Evolutionary conservation across 202 grass and related monocot species (phyloP).

Genomic region (Hordeum pubiflorum): DNA sequence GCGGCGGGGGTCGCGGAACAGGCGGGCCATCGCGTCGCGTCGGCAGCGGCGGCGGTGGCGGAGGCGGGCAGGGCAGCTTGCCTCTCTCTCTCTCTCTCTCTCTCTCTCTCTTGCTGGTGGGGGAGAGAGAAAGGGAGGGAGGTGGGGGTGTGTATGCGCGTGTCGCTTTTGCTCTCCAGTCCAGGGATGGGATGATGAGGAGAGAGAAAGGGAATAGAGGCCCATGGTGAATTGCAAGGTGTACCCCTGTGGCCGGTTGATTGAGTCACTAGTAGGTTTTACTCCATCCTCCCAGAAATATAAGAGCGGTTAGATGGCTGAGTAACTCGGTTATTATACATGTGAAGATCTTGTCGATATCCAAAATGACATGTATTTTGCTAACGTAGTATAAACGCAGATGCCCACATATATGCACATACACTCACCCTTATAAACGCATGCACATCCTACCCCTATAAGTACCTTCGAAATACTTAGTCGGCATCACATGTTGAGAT

Average conservation of each 20-base stretch:
- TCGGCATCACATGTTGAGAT: too few species aligned
- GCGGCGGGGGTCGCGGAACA: slow-evolving; percentile 50
- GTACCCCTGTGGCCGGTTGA: not conserved
- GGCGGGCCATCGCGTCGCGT: slow-evolving; percentile 49
- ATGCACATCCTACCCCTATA: too few species aligned
- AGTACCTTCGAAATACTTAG: too few species aligned
- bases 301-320: too few species aligned
- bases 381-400: too few species aligned
- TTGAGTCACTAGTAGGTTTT: too few species aligned
- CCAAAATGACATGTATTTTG: too few species aligned
- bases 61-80: slow-evolving; percentile 16
- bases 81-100: not conserved
- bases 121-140: slow-evolving; percentile 11
- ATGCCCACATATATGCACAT: too few species aligned
- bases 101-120: not conserved
- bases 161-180: slow-evolving; percentile 26
- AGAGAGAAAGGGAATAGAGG: slow-evolving; percentile 15
- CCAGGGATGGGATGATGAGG: slow-evolving; percentile 24
- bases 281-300: too few species aligned
- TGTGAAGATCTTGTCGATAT: too few species aligned
- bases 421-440: too few species aligned
- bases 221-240: not conserved
- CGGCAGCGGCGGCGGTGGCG: slow-evolving; percentile 18
- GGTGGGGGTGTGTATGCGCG: not conserved
- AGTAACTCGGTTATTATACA: too few species aligned